A percentile compares a stretch with the other conserved stretches of the same genome.
phyloP scores from a whole-genome alignment of 768 basidiomycete species.

The Termitomyces sp. region DNA sequence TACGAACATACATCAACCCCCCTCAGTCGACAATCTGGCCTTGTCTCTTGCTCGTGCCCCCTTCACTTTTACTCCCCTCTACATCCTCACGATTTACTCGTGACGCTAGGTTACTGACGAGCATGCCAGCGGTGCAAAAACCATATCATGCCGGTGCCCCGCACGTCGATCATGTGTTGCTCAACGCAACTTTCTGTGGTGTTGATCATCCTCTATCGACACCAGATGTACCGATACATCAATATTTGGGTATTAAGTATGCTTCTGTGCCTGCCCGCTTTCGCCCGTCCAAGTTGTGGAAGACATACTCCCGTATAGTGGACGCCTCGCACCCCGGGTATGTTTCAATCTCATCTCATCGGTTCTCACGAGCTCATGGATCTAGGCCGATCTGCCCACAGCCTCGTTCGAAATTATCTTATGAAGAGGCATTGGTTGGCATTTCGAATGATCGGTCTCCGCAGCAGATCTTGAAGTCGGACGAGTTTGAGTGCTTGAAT shows the following conservation, averaged over 20 bases:
- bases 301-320: constrained; percentile 48
- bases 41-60: constrained; percentile 6
- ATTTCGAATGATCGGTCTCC: constrained; percentile 48
- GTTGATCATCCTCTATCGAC: constrained; percentile 57
- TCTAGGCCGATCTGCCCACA: constrained; percentile 76
- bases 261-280: constrained; percentile 70
- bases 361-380: not conserved
- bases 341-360: constrained; percentile 14
- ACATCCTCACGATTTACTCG: not conserved
- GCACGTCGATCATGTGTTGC: constrained; percentile 43
- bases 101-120: not conserved
- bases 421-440: constrained; percentile 61
- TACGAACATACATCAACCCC: constrained; percentile 7
- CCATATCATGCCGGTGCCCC: constrained; percentile 18
- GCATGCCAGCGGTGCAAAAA: constrained; percentile 23
- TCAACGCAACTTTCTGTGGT: constrained; percentile 64
- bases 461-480: constrained; percentile 48
- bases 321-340: constrained; percentile 69
- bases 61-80: constrained; percentile 3
- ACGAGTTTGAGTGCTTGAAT: constrained; percentile 79
- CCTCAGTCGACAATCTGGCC: not conserved
- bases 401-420: constrained; percentile 29
- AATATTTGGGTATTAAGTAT: constrained; percentile 77
- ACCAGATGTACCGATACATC: constrained; percentile 49
- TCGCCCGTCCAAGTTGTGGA: constrained; percentile 61